Evolutionary conservation across 768 basidiomycete genomes (phyloP), one percentile per base, ranked within the genome.

Genomic region (Leccinum sublutescens): DNA sequence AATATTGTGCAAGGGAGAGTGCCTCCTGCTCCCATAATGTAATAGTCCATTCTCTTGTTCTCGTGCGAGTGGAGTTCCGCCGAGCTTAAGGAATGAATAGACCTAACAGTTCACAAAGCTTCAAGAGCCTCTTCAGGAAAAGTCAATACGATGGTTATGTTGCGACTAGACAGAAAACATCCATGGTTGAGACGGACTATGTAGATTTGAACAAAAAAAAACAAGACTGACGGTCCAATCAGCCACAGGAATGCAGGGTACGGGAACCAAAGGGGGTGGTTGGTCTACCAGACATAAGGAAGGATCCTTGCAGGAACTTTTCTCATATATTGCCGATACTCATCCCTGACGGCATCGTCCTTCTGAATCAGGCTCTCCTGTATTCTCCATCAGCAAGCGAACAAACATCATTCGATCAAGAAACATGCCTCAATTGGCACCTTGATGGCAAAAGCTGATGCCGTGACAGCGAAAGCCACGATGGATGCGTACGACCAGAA

Each of bases 401-500:
- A 7, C 2, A 27, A 45, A 5, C 2, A 17, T 5, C 0, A 33
- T 17, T 40, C 14, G 25, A 54, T 17, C 17, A 25, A 36, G 36
- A 31, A 19, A 52, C 58, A 1, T 49, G 58, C 74, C 68, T 75
- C 74, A n/a, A 75, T 69, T 15, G 70, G 72, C 43, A 73, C 71
- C 57, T 75, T 75, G 50, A 71, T 21, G 1, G 66, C 64, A 47
- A 75, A 65, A 31, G 65, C 64, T 11, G 29, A 36, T 15, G 63
- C 61, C 1, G 56, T 61, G 47, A 68, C 54, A 14, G 48, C 62
- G 38, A 71, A 59, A 9, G 62, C 57, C 1, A 66, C 59, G 29
- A 74, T 56, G 8, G 72, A 70, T 11, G 55, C 52, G 48, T 71
- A 74, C 2, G 74, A 74, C 74, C 74, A 75, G 33, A 67, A 69